Conservation (phyloP, 352 stramenopile genomes). For the Phytophthora brassicae region DNA sequence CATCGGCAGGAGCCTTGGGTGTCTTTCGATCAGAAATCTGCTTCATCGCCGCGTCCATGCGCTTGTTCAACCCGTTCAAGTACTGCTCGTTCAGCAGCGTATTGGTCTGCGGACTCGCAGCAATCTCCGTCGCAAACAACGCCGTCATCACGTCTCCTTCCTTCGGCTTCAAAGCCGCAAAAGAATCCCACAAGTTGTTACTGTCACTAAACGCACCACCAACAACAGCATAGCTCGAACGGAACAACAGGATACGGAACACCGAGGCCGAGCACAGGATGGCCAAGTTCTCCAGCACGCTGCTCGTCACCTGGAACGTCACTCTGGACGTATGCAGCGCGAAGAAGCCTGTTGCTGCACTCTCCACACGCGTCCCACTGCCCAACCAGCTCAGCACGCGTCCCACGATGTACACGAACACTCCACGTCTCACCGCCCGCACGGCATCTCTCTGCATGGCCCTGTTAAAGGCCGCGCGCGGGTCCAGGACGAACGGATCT, state of each 20-base stretch:
- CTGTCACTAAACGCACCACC: slow-evolving; percentile 11
- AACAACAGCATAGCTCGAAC: slow-evolving; percentile 36
- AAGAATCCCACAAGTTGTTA: slow-evolving; percentile 41
- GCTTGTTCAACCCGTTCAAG: slow-evolving; percentile 32
- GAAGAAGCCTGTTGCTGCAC: slow-evolving; percentile 22
- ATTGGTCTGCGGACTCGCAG: slow-evolving; percentile 18
- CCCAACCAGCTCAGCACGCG: slow-evolving; percentile 27
- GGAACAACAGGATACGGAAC: slow-evolving; percentile 60
- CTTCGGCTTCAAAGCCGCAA: slow-evolving; percentile 25
- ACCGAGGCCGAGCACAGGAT: slow-evolving; percentile 43
- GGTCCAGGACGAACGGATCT: slow-evolving; percentile 58
- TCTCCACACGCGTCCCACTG: background rate
- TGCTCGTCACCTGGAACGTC: slow-evolving; percentile 50
- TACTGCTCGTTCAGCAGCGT: slow-evolving; percentile 52
- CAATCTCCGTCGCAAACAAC: slow-evolving; percentile 25
- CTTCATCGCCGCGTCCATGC: slow-evolving; percentile 36
- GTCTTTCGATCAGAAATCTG: slow-evolving; percentile 38
- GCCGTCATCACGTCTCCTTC: slow-evolving; percentile 32
- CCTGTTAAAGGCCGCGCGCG: slow-evolving; percentile 35
- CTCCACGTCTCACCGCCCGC: slow-evolving; percentile 42
- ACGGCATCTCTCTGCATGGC: slow-evolving; percentile 47
- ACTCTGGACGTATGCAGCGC: slow-evolving; percentile 26
- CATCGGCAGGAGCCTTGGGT: slow-evolving; percentile 25
- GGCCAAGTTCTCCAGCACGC: slow-evolving; percentile 48
- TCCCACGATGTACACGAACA: slow-evolving; percentile 40